These are phyloP conservation scores for Oryza glumipatula DNA, from an alignment of 176 grass and related monocot species.

Conservation along the genomic window DNA sequence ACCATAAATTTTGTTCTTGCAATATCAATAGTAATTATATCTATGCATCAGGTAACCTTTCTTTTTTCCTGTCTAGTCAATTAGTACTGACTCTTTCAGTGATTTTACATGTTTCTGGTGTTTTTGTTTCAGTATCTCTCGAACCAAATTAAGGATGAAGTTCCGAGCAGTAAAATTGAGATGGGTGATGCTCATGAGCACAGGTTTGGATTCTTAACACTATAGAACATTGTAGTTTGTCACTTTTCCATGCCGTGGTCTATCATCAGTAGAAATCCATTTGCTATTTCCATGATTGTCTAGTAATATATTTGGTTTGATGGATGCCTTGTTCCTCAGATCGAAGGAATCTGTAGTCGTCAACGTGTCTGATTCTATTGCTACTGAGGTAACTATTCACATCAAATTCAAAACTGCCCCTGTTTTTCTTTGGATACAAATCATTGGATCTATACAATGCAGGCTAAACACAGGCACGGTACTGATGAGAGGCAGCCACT, in stretches of 20 bases:
- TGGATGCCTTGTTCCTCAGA: constrained; percentile 53
- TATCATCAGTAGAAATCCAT: not conserved
- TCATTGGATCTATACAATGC: constrained; percentile 34
- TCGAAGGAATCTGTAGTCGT: constrained; percentile 55
- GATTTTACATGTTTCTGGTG: constrained; percentile 17
- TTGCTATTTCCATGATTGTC: constrained; percentile 6
- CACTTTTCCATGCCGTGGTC: constrained; percentile 7
- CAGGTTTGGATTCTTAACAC: constrained; percentile 53
- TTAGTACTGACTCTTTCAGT: constrained; percentile 17
- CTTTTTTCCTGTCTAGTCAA: constrained; percentile 28
- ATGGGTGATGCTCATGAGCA: constrained; percentile 66
- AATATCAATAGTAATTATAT: constrained; percentile 98
- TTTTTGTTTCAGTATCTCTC: constrained; percentile 76
- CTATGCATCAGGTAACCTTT: constrained; percentile 94
- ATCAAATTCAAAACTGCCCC: not conserved
- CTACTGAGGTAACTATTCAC: constrained; percentile 60
- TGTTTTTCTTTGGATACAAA: not conserved
- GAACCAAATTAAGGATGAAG: constrained; percentile 79
- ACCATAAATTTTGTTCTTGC: constrained; percentile 97
- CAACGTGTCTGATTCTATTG: constrained; percentile 50
- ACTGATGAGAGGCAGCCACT: constrained; percentile 74
- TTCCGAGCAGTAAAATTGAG: constrained; percentile 64
- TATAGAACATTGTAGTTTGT: not conserved
- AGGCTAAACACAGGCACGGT: constrained; percentile 72
- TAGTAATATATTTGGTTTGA: constrained; percentile 37